A percentile compares a stretch with the other conserved stretches of the same genome.
phyloP scores from a whole-genome alignment of 2,329 filamentous ascomycete species.

The Sclerotinia subarctica region DNA sequence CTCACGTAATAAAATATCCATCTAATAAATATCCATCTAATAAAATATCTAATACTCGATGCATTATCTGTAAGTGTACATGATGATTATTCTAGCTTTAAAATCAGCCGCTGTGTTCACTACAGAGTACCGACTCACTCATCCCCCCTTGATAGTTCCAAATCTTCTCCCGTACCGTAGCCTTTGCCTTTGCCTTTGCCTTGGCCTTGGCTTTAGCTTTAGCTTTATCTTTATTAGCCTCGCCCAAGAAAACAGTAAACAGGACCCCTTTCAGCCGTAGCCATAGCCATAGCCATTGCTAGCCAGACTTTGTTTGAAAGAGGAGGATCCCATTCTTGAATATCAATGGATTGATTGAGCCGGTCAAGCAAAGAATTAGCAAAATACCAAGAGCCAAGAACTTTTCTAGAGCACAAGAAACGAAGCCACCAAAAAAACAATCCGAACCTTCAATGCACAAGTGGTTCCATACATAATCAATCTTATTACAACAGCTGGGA shows the following conservation, averaged over 20 bases:
- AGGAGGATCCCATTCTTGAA: not conserved
- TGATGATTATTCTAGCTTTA: not conserved
- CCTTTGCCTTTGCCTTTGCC: too few relatives aligned
- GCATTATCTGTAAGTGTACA: not conserved
- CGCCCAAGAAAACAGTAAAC: not conserved
- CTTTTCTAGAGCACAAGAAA: not conserved
- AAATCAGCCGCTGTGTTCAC: not conserved
- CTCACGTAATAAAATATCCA: not conserved
- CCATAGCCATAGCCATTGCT: too few relatives aligned
- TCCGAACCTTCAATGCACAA: not conserved
- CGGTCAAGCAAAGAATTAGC: not conserved
- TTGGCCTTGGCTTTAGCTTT: too few relatives aligned
- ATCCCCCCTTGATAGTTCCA: not conserved
- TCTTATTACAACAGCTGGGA: not conserved
- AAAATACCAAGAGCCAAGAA: not conserved
- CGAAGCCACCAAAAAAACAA: not conserved
- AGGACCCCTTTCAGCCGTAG: not conserved
- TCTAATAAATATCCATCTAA: too few relatives aligned
- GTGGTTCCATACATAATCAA: not conserved
- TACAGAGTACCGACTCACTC: not conserved
- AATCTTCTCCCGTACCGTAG: not conserved
- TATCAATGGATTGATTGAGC: not conserved
- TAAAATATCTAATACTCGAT: not conserved
- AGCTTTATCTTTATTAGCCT: too few relatives aligned
- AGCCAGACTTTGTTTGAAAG: not conserved